A percentile compares a stretch with the other conserved stretches of the same genome.
These are phyloP conservation scores for Alternaria panax DNA, from an alignment of 2,329 filamentous ascomycete genomes.

Conservation along the genomic window DNA sequence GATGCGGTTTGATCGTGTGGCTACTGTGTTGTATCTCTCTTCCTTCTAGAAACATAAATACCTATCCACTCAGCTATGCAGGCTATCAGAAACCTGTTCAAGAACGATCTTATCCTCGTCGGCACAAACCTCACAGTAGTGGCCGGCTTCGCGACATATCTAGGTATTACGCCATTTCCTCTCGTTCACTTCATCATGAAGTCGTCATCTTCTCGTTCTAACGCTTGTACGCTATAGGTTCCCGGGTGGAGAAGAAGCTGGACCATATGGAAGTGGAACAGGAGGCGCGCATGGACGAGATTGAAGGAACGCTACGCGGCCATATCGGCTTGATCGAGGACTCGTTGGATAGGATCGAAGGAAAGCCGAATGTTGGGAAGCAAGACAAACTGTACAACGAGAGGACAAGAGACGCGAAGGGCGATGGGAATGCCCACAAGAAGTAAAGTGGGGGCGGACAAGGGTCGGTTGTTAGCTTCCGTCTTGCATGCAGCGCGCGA, in stretches of 20 bases:
- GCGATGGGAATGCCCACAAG: not conserved
- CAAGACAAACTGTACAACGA: constrained; percentile 46
- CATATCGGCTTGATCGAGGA: constrained; percentile 59
- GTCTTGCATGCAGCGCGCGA: not conserved
- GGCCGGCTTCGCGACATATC: constrained; percentile 11
- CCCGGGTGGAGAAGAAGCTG: constrained; percentile 25
- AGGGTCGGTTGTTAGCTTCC: constrained; percentile 17
- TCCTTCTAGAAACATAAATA: not conserved
- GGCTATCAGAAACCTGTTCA: constrained; percentile 18
- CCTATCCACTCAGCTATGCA: not conserved
- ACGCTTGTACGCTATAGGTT: not conserved
- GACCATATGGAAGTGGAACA: constrained; percentile 56
- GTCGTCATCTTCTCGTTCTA: not conserved
- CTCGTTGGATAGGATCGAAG: constrained; percentile 54
- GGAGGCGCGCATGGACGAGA: constrained; percentile 56
- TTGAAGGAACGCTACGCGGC: constrained; percentile 56
- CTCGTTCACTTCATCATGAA: not conserved
- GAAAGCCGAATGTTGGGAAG: constrained; percentile 45
- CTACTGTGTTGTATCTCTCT: not conserved
- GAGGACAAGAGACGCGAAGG: constrained; percentile 15
- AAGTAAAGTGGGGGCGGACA: constrained; percentile 15
- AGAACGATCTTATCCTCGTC: constrained; percentile 16
- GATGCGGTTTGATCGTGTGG: not conserved
- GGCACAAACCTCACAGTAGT: constrained; percentile 18
- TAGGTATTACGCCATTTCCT: not conserved